Conservation (phyloP, 208 protist genomes). For the Trypanosomatidae sp. region DNA sequence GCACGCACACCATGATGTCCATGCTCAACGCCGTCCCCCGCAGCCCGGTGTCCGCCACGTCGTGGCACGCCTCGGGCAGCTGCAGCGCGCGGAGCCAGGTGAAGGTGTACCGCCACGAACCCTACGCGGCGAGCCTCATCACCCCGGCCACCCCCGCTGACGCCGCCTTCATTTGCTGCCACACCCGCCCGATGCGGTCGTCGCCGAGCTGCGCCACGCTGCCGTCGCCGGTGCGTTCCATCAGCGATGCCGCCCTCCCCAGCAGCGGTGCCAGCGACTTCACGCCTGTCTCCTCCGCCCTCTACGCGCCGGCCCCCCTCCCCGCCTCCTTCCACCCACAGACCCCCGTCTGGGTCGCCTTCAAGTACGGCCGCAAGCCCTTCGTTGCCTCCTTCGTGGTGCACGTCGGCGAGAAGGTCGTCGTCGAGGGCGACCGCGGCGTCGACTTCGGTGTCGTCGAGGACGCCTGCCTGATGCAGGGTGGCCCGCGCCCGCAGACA, state of each 20-base stretch:
- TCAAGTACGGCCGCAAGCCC: conserved; percentile 77
- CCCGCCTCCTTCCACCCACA: conserved; percentile 18
- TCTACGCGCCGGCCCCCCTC: conserved; percentile 6
- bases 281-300: conserved; percentile 5
- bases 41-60: too few relatives aligned
- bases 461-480: conserved; percentile 14
- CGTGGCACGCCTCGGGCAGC: too few relatives aligned
- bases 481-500: neutral
- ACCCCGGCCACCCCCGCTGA: conserved; percentile 23
- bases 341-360: conserved; percentile 42
- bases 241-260: conserved; percentile 8
- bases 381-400: conserved; percentile 41
- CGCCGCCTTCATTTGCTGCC: conserved; percentile 17
- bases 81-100: too few relatives aligned
- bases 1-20: too few relatives aligned
- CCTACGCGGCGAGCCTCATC: conserved; percentile 53
- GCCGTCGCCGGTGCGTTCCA: conserved; percentile 12
- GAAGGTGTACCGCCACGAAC: conserved; percentile 62
- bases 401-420: conserved; percentile 38
- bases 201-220: conserved; percentile 7
- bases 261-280: neutral
- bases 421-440: conserved; percentile 80
- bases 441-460: conserved; percentile 67
- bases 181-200: conserved; percentile 12
- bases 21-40: too few relatives aligned